Evolutionary conservation across 2,329 filamentous ascomycete species (phyloP).

Genomic region (Pseudogymnoascus sp.): DNA sequence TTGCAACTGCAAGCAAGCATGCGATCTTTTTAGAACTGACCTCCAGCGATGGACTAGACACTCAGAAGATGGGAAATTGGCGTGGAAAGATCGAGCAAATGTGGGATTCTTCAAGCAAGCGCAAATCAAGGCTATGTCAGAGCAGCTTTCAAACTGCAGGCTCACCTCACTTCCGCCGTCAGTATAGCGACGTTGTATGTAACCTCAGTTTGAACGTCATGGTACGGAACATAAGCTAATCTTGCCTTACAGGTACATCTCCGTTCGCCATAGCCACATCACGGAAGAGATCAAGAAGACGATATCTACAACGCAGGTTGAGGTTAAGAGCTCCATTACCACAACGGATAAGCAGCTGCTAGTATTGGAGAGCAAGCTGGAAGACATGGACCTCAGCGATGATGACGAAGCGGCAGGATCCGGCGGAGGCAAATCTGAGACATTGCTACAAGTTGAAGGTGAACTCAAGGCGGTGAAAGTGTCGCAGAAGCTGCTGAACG

Average conservation of each 20-base stretch:
- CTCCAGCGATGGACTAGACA: conserved; percentile 28
- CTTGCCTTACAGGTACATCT: conserved; percentile 24
- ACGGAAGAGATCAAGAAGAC: conserved; percentile 27
- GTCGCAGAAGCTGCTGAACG: conserved; percentile 18
- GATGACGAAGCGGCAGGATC: conserved; percentile 13
- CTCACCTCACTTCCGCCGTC: conserved; percentile 24
- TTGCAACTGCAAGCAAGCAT: conserved; percentile 24
- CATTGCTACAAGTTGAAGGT: conserved; percentile 19
- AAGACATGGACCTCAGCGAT: conserved; percentile 21
- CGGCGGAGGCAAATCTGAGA: conserved; percentile 15
- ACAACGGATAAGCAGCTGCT: conserved; percentile 19
- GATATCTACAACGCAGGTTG: conserved; percentile 23
- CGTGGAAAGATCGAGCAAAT: conserved; percentile 26
- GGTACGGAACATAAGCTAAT: conserved; percentile 16
- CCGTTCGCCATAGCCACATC: conserved; percentile 25
- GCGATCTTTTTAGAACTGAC: conserved; percentile 24
- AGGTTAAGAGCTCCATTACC: conserved; percentile 22
- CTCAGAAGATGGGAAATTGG: conserved; percentile 25
- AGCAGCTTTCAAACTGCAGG: conserved; percentile 29
- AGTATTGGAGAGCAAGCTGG: conserved; percentile 22
- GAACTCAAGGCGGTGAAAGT: conserved; percentile 16
- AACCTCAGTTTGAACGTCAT: conserved; percentile 14
- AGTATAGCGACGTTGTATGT: conserved; percentile 27
- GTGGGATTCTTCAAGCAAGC: conserved; percentile 30
- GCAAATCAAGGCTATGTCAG: conserved; percentile 28